Conservation (phyloP, 805 yeast genomes). For the Priceomyces medius region DNA sequence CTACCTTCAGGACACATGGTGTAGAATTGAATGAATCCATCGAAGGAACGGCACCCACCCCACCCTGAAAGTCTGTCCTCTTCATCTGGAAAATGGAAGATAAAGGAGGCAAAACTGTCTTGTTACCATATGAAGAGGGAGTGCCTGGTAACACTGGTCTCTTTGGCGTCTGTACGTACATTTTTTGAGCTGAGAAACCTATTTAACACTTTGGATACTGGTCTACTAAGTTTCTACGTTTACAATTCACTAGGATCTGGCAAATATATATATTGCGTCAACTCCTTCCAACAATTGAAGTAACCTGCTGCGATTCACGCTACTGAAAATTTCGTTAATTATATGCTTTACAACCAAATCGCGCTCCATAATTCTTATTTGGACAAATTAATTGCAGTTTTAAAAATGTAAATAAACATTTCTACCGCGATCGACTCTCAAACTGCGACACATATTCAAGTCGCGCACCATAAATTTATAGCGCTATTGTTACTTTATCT, state of each 20-base stretch:
- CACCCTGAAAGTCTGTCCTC: neutral
- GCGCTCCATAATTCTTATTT: slow-evolving; percentile 5
- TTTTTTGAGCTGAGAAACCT: slow-evolving; percentile 5
- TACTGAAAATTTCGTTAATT: slow-evolving; percentile 5
- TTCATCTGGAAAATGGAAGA: slow-evolving; percentile 26
- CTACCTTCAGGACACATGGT: slow-evolving; percentile 4
- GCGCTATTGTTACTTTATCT: slow-evolving; percentile 1
- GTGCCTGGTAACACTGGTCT: slow-evolving; percentile 28
- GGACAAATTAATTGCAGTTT: slow-evolving; percentile 9
- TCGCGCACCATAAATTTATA: slow-evolving; percentile 2
- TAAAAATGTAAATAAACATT: slow-evolving; percentile 8
- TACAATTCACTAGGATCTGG: neutral
- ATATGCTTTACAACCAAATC: slow-evolving; percentile 3
- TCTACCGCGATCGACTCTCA: slow-evolving; percentile 1
- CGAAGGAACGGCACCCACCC: slow-evolving; percentile 20
- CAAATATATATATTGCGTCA: slow-evolving; percentile 3
- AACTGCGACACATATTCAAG: neutral
- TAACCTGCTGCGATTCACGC: slow-evolving; percentile 8
- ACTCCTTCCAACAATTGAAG: neutral
- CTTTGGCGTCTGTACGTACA: slow-evolving; percentile 36
- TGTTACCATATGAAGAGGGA: slow-evolving; percentile 16
- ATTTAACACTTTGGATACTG: neutral
- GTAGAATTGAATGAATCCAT: slow-evolving; percentile 19
- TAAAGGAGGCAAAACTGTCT: slow-evolving; percentile 41
- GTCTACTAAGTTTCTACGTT: neutral